Base-by-base conservation (phyloP, 805 yeast genomes). In the Metschnikowia similis region DNA sequence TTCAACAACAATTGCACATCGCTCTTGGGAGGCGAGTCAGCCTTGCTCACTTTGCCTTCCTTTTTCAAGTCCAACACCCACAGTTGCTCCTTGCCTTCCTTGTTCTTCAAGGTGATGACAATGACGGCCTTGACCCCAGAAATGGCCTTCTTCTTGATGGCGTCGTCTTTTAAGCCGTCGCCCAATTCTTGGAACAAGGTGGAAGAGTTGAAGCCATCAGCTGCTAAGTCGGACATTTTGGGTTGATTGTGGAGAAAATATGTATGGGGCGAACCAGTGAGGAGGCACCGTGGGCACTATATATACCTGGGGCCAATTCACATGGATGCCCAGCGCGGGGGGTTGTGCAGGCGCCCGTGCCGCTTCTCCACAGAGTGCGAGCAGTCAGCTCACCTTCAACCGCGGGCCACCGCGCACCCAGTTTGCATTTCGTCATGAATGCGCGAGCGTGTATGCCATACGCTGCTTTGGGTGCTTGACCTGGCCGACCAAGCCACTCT, bases 1-100 rank as follows among this genome's bases (percentile, higher is more conserved):
- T 71, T 72, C 58, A 87, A 72, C 58, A 76, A 70, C 64, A 88
- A 80, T 49, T 77, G 82, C 58, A 88, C 83, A 59, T 88, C 95
- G 54, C 60, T 61, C 64, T 80, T 78, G 49, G 76, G 60, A 16
- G 48, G 52, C 9, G 56, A 17, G 50, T 52, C 57, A 29, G 35
- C 49, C 51, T 57, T 57, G 35, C 43, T 27, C 40, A 50, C 40
- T 26, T 51, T 21, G 13, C 61, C 61, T 16, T 49, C 54, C 42
- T 57, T 53, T 52, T 57, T 57, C 57, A 57, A 55, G 57, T 57
- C 61, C 60, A 57, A 57, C 8, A 48, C 51, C 61, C 61, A 57
- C 17, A 57, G 52, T 41, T 57, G 60, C 41, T 57, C 57, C 54
- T 57, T 57, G 39, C 61, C 61, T 47, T 56, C 61, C 51, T 57